Base-by-base conservation (phyloP, 495 filamentous ascomycete genomes). In the Xanthoparmelia taractica region DNA sequence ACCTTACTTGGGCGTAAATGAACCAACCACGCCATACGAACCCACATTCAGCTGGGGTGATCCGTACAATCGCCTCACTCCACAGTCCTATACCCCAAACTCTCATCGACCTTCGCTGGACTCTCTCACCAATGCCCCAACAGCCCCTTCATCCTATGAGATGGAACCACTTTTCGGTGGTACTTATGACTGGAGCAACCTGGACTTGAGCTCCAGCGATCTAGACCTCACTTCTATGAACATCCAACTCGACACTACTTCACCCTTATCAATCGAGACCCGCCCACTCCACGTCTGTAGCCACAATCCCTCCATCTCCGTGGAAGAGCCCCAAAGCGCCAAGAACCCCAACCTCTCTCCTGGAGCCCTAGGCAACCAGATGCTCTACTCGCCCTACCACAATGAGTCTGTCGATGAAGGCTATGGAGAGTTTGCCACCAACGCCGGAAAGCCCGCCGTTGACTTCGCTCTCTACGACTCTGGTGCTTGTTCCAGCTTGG, bases 341-440 rank as follows among this genome's bases (percentile, higher is more conserved):
- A 70, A 75, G 40, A 61, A 75, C 4, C 74, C 79, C 11, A 83
- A 85, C 52, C 78, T 89, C 61, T 87, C 85, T 17, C 82, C 84
- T 40, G 74, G 77, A 52, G 85, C 81, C 2, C 86, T 88, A 66
- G 84, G 79, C 25, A 84, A 85, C 57, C 69, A 81, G 15, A 84
- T 87, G 79, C 78, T 89, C 52, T 86, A 80, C 70, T 85, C 85
- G 0, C 85, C 85, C 5, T 77, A 76, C 8, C 75, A 80, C 56
- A 79, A 82, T 2, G 67, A 59, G 45, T 29, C 61, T 5, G 64
- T 71, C 3, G 76, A 76, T 23, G 73, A 75, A 50, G 70, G 70
- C 57, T 82, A 82, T 58, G 80, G 83, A 33, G 74, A 77, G 13
- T 69, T 70, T 29, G 65, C 67, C 38, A 65, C 66, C 13, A 66